Evolutionary conservation across 2,329 filamentous ascomycete genomes (phyloP), one percentile per base, ranked within the genome.

Genomic region (Colletotrichum abscissum): DNA sequence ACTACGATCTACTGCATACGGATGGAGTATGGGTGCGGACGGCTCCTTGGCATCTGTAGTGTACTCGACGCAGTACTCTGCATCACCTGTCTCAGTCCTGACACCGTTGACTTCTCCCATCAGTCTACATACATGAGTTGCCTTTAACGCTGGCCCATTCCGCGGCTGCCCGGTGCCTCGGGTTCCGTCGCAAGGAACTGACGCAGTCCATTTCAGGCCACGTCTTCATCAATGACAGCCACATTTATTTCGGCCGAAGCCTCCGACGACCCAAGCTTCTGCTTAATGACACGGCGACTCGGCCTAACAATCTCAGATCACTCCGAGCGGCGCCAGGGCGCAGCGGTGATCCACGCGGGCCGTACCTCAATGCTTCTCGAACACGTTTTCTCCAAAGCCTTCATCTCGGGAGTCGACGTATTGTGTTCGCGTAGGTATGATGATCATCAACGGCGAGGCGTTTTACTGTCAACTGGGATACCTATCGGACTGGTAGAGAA

Each of bases 161-260:
- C 46, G 22, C 30, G 9, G 33, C 52, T 22, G 42, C 49, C 70
- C 67, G 70, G 33, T 38, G 28, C 33, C 67, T 70, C 55, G 70
- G 70, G 35, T 49, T 70, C 59, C 67, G 49, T 64, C 46, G 55
- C 70, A 70, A 46, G 42, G 55, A 70, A 49, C 70, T n/a, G 30
- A 49, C 9, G 46, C n/a, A 46, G 26, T 38, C 54, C 54, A 64
- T 60, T 46, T 46, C 35, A 22, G 60, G 54, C 69, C 54, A 60
- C 42, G 16, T 19, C 49, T 38, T 38, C 52, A 11, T 64, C 70
- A 7, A 73, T 70, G 70, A 70, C 67, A 73, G 70, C 49, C 70
- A 73, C 60, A 73, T 46, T 70, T 65, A 49, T 63, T 35, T 35
- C 57, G 49, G 59, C 69, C 19, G 30, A 56, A 11, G 22, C 33